Evolutionary conservation across 306 rosid species (phyloP).

Genomic region (Cicer arietinum): DNA sequence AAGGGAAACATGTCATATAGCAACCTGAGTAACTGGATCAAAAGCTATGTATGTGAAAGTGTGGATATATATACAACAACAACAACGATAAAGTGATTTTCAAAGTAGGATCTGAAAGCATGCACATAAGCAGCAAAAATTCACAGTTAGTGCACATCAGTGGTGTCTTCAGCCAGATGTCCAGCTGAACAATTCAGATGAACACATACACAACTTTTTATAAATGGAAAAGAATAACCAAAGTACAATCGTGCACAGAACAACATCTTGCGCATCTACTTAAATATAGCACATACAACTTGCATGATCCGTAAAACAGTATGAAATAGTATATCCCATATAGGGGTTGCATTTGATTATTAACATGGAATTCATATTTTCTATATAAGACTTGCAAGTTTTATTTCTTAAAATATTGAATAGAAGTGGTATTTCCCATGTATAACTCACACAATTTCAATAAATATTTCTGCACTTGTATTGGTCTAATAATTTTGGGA

Average conservation of each 20-base stretch:
- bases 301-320: not conserved
- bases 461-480: not conserved
- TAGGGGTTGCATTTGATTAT: not conserved
- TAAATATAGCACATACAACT: not conserved
- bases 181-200: slow-evolving; percentile 2
- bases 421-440: not conserved
- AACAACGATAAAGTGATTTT: not conserved
- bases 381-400: not conserved
- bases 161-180: slow-evolving; percentile 5
- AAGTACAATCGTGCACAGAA: slow-evolving; percentile 3
- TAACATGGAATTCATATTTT: not conserved
- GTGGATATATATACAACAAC: not conserved
- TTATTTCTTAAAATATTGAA: slow-evolving; percentile 1
- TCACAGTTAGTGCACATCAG: not conserved
- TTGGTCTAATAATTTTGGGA: not conserved
- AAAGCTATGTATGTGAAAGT: slow-evolving; percentile 17
- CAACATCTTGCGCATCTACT: not conserved
- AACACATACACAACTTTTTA: slow-evolving; percentile 1
- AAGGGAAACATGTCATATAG: slow-evolving; percentile 35
- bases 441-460: not conserved
- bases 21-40: slow-evolving; percentile 27
- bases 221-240: slow-evolving; percentile 13
- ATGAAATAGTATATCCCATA: not conserved
- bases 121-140: slow-evolving; percentile 9
- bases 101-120: slow-evolving; percentile 19